phyloP scores from a whole-genome alignment of 768 basidiomycete genomes.

The Rhodotorula diobovata region DNA sequence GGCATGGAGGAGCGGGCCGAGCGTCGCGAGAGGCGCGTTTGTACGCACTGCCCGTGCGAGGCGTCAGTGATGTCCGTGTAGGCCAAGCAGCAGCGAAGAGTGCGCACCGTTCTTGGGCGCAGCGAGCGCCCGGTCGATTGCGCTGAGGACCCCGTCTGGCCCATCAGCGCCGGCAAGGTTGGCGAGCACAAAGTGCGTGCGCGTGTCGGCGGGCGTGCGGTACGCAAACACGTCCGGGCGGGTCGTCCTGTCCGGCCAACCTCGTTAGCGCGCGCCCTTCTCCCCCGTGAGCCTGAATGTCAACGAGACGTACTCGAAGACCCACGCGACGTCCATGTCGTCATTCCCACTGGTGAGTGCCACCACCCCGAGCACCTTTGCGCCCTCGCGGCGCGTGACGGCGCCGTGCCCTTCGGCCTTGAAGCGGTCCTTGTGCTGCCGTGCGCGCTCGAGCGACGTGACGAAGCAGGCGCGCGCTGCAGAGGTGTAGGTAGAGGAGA shows the following conservation, averaged over 20 bases:
- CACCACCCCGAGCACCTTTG: not conserved
- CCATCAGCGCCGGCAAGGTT: not conserved
- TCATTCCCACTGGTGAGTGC: not conserved
- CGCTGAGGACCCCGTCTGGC: not conserved
- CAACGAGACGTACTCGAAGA: conserved; percentile 9
- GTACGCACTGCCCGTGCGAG: not conserved
- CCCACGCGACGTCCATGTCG: not conserved
- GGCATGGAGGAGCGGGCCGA: not conserved
- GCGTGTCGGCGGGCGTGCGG: not conserved
- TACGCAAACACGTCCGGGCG: not conserved
- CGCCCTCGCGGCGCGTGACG: conserved; percentile 1
- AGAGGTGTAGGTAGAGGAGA: not conserved
- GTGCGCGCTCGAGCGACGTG: not conserved
- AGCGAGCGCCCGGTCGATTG: not conserved
- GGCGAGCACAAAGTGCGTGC: not conserved
- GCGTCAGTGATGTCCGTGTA: not conserved
- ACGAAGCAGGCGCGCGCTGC: not conserved
- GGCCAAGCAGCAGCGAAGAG: no score
- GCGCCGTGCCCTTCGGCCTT: not conserved
- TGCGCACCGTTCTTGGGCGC: not conserved
- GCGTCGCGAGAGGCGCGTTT: not conserved
- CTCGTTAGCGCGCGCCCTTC: no score
- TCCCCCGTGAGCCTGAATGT: no score
- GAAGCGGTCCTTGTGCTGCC: not conserved
- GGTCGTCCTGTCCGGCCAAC: not conserved